Percentiles rank a stretch among this genome's conserved stretches.
phyloP scores from a whole-genome alignment of 345 rosid genomes.

The Acer negundo region DNA sequence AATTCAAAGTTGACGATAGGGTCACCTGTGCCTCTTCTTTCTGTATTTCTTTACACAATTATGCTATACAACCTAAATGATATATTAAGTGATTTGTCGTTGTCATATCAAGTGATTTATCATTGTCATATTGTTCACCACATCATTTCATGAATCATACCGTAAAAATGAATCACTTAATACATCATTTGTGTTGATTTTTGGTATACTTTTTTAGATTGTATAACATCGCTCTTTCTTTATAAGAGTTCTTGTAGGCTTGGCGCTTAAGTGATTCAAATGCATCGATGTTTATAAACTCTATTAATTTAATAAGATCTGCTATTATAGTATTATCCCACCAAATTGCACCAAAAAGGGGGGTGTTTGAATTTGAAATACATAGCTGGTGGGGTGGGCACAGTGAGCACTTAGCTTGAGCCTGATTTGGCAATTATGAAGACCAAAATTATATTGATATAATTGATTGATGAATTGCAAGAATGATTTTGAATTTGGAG shows the following conservation, averaged over 20 bases:
- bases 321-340: neutral
- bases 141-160: too few relatives aligned
- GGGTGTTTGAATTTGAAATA: constrained; percentile 14
- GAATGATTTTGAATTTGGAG: neutral
- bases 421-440: neutral
- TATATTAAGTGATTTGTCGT: too few relatives aligned
- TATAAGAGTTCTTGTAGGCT: neutral
- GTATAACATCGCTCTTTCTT: too few relatives aligned
- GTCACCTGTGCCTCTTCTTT: neutral
- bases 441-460: neutral
- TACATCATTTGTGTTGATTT: too few relatives aligned
- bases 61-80: too few relatives aligned
- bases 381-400: neutral
- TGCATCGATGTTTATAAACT: neutral
- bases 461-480: neutral
- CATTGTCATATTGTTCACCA: too few relatives aligned
- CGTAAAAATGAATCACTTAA: too few relatives aligned
- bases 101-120: too few relatives aligned
- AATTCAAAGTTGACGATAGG: neutral
- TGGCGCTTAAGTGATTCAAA: constrained; percentile 32
- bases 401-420: neutral
- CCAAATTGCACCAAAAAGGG: neutral
- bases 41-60: too few relatives aligned
- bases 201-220: too few relatives aligned
- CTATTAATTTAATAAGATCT: too few relatives aligned